Evolutionary conservation across 2,329 filamentous ascomycete genomes (phyloP), one percentile per base, ranked within the genome.

Genomic region (Alternaria novae-zelandiae): DNA sequence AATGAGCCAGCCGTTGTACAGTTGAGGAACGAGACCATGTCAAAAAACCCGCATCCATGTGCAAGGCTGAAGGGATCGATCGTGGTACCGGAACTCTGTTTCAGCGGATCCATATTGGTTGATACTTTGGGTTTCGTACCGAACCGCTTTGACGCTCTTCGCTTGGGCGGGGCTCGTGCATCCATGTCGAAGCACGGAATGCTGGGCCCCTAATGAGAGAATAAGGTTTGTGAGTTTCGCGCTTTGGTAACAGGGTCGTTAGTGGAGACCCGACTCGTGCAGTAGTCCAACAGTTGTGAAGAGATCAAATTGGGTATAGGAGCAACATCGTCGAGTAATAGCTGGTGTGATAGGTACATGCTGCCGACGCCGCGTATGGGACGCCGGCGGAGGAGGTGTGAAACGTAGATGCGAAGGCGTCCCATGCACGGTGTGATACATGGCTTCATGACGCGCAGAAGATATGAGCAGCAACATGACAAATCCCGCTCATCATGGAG

Each of bases 71-170:
- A 45, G 32, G 44, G 21, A 43, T 49, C 28, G 32, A 49, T 56
- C 30, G 55, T 23, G 30, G 59, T 54, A 32, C 20, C 28, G 13
- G 57, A 43, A 46, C 23, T 51, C 50, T 60, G 57, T 60, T 61
- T 57, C 63, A 60, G 61, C 50, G 49, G 50, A 47, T 58, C 43
- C 43, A 21, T 44, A 23, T 30, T 50, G 47, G 58, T 56, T 51
- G 28, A 51, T 50, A 23, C 45, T 57, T 58, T 65, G 47, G 47
- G 62, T 64, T 61, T 63, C 64, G 66, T 66, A 66, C 63, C 63
- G 66, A 66, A 56, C 63, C 66, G 63, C 63, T 59, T 61, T 64
- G 63, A 68, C 66, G 55, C 60, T 62, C 54, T 45, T 49, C 59
- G 44, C 56, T 56, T 46, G 57, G 46, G 57, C 57, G 54, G 49